Conservation (phyloP, 331 rosid genomes). For the Saraca asoca region DNA sequence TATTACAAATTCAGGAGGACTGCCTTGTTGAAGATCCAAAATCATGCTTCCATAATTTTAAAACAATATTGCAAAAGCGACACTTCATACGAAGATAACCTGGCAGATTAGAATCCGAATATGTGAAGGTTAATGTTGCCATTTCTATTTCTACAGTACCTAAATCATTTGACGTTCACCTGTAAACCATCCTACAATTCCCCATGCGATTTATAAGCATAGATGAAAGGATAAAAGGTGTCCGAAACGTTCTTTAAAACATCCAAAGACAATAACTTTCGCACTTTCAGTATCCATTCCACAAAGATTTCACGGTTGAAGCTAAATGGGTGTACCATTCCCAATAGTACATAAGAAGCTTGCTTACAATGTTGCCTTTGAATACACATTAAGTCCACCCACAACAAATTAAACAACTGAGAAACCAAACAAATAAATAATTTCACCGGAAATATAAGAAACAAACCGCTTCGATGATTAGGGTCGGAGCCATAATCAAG, state of each 20-base stretch:
- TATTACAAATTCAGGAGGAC: constrained; percentile 7
- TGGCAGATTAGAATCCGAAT: not conserved
- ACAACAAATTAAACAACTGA: constrained; percentile 1
- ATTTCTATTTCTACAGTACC: not conserved
- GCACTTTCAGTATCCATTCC: not conserved
- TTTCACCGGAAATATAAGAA: not conserved
- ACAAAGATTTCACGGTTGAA: not conserved
- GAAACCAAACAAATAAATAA: not conserved
- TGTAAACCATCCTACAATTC: not conserved
- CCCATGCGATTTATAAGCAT: not conserved
- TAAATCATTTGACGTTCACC: not conserved
- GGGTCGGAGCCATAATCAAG: constrained; percentile 46
- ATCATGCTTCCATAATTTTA: not conserved
- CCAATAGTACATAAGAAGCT: not conserved
- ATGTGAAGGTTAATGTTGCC: not conserved
- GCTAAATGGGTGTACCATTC: not conserved
- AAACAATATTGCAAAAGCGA: not conserved
- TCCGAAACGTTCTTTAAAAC: not conserved
- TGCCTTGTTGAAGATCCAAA: not conserved
- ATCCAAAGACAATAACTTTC: not conserved
- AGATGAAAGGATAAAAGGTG: not conserved
- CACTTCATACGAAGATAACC: too few relatives aligned
- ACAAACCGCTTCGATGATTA: constrained; percentile 77
- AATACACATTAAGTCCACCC: constrained; percentile 2
- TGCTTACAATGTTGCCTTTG: not conserved